phyloP scores from a whole-genome alignment of 139 green algal genomes.

The Closterium sp. region DNA sequence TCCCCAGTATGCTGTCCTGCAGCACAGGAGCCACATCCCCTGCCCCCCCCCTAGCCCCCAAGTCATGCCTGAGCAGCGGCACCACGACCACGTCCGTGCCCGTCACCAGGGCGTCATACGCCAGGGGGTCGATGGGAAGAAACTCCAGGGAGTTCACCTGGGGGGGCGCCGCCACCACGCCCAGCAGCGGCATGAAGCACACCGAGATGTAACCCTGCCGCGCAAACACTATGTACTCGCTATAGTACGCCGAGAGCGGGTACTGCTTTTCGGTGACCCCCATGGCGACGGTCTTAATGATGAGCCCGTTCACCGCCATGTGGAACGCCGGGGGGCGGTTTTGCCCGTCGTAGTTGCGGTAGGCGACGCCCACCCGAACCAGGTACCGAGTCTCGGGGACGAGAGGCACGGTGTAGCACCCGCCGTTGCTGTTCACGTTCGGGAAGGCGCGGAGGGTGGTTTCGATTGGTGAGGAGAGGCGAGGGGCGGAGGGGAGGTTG shows the following conservation, averaged over 20 bases:
- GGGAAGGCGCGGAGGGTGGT: background rate
- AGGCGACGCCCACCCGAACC: background rate
- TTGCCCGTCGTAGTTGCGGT: background rate
- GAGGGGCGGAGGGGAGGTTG: too few relatives aligned
- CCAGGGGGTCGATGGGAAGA: background rate
- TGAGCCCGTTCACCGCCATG: background rate
- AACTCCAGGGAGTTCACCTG: background rate
- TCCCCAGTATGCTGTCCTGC: background rate
- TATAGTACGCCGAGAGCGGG: background rate
- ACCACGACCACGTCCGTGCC: background rate
- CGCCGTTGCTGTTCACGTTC: background rate
- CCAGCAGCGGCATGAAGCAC: background rate
- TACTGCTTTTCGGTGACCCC: background rate
- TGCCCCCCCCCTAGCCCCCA: background rate
- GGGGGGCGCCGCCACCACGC: background rate
- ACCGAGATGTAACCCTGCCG: background rate
- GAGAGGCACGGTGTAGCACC: background rate
- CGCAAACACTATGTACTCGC: background rate
- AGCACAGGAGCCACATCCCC: background rate
- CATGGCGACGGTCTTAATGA: background rate
- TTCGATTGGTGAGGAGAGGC: background rate
- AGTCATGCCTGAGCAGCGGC: background rate
- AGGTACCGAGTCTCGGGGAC: background rate
- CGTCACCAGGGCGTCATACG: background rate
- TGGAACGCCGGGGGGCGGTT: background rate